These are phyloP conservation scores for Aspergillus sp. DNA, from an alignment of 2,329 filamentous ascomycete genomes.

Conservation along the genomic window DNA sequence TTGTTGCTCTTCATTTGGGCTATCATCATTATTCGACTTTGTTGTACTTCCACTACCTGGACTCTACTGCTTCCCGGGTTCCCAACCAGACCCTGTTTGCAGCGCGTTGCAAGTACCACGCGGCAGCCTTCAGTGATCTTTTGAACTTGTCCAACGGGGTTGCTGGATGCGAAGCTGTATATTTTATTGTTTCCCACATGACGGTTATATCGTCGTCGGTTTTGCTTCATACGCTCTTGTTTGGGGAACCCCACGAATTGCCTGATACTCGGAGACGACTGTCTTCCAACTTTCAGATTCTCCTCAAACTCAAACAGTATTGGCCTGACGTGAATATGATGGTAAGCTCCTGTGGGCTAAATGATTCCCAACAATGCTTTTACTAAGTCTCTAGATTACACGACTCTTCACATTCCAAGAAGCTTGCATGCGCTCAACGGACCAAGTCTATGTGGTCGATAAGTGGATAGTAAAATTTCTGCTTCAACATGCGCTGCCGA, in stretches of 20 bases:
- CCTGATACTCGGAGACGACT: not conserved
- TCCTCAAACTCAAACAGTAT: not conserved
- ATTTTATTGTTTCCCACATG: conserved; percentile 1
- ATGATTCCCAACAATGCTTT: not conserved
- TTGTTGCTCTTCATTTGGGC: not conserved
- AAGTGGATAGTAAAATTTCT: conserved; percentile 23
- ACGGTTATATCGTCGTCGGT: not conserved
- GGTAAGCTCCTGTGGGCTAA: not conserved
- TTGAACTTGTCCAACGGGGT: not conserved
- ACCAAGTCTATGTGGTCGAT: conserved; percentile 19
- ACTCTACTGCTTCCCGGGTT: not conserved
- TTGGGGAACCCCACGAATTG: not conserved
- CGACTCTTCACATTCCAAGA: conserved; percentile 21
- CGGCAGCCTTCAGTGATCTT: not conserved
- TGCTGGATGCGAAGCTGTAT: not conserved
- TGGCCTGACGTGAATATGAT: not conserved
- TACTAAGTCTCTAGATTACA: conserved; percentile 7
- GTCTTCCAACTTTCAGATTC: not conserved
- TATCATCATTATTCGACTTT: conserved; percentile 1
- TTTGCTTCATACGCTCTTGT: not conserved
- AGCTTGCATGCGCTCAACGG: conserved; percentile 19
- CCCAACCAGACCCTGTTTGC: not conserved
- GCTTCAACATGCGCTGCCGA: conserved; percentile 21
- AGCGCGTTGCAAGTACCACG: not conserved
- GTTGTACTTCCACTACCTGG: not conserved